Evolutionary conservation across 2,329 filamentous ascomycete genomes (phyloP), one percentile per base, ranked within the genome.

Genomic region (Rhexocercosporidium sp.): DNA sequence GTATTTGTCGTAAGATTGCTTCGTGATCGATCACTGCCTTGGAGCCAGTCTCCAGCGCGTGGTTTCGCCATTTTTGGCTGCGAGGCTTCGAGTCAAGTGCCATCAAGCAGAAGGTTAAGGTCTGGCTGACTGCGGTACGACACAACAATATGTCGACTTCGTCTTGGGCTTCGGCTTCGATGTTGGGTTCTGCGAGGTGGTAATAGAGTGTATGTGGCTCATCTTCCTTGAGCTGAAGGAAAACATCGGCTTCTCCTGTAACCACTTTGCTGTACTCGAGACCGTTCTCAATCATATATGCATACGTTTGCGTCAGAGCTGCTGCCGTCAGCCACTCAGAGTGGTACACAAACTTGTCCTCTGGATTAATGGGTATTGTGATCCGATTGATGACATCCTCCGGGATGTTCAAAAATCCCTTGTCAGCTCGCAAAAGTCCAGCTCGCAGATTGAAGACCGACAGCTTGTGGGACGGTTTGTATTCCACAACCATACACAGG

Each of bases 381-480:
- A 82, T 77, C 18, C 78, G 73, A 51, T 71, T 68, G 54, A 72
- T 66, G 20, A 84, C 78, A 64, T 82, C 74, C 75, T 83, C 82
- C 1, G 75, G 68, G 18, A 78, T 76, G 67, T 72, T 62, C 62
- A 70, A 65, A 51, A 62, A 70, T 49, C 64, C 65, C 22, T 64
- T 60, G 60, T 70, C 60, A 61, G 69, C 67, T 31, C 57, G 67
- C 0, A 85, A 77, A 68, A 70, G 65, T 37, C 82, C 79, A 25
- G 76, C 64, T 39, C 79, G 78, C 60, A 86, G 80, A 69, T 82
- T 78, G 18, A 69, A 70, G 44, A 78, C 73, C 7, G 80, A 80
- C 1, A 86, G 71, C 69, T 85, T 84, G 70, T 84, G 78, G 0
- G 81, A 82, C 18, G 80, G 70, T 75, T 84, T 86, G 69, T 84